A percentile compares a stretch with the other conserved stretches of the same genome.
Evolutionary conservation across 169 alveolate genomes (phyloP).

Genomic region (Eimeria nieschulzi): DNA sequence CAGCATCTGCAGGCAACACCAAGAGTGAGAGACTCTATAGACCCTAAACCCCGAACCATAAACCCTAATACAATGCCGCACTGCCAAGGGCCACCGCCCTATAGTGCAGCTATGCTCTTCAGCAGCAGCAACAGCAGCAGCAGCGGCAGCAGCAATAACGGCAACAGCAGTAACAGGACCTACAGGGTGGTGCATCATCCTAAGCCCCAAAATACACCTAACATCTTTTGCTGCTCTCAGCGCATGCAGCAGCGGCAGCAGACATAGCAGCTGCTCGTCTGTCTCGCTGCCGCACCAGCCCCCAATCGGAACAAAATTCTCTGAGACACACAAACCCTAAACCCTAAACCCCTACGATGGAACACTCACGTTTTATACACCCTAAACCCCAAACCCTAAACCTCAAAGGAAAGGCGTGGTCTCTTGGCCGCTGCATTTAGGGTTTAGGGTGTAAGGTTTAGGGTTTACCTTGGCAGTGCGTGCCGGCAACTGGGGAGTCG

Average conservation of each 20-base stretch:
- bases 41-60: neutral
- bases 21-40: neutral
- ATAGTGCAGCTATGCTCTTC: neutral
- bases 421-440: neutral
- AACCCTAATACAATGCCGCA: neutral
- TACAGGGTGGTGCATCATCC: constrained; percentile 14
- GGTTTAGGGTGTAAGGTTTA: neutral
- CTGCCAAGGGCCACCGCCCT: neutral
- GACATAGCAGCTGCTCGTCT: constrained; percentile 83
- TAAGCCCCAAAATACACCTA: constrained; percentile 75
- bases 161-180: neutral
- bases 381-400: neutral
- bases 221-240: constrained; percentile 81
- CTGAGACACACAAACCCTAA: neutral
- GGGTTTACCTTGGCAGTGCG: constrained; percentile 57
- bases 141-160: neutral
- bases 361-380: too few relatives aligned
- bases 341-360: neutral
- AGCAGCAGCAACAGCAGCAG: constrained; percentile 11
- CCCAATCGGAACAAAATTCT: constrained; percentile 68
- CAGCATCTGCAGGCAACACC: constrained; percentile 11
- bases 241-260: constrained; percentile 83
- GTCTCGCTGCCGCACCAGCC: constrained; percentile 83
- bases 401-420: neutral
- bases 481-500: constrained; percentile 65